Evolutionary conservation across 805 yeast genomes (phyloP).

Genomic region (Blastobotrys mokoenaii): DNA sequence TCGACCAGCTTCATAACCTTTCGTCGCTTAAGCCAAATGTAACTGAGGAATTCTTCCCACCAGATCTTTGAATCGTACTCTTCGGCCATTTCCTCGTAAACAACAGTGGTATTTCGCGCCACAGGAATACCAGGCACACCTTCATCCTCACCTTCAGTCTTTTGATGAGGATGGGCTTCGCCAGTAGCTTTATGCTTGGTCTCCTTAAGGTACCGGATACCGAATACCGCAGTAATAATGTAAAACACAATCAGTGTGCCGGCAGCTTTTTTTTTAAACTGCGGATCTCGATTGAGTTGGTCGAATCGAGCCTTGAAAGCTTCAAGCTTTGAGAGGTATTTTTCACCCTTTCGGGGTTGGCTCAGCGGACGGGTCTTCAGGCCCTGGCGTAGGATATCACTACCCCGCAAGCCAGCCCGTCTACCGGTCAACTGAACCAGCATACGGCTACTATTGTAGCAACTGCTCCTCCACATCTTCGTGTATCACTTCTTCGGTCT

Average conservation of each 20-base stretch:
- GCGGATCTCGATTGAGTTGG: conserved; percentile 13
- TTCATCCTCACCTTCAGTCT: conserved; percentile 11
- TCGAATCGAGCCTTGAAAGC: conserved; percentile 7
- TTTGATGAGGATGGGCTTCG: conserved; percentile 25
- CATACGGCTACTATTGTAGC: too few species aligned
- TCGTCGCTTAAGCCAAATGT: conserved; percentile 49
- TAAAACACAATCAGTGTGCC: conserved; percentile 17
- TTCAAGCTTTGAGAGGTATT: conserved; percentile 4
- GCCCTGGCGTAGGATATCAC: too few species aligned
- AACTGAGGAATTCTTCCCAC: conserved; percentile 51
- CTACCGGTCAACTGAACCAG: too few species aligned
- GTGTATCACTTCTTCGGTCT: too few species aligned
- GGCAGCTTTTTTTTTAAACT: conserved; percentile 13
- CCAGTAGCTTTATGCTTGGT: conserved; percentile 30
- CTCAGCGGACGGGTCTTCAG: too few species aligned
- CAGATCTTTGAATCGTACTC: conserved; percentile 76
- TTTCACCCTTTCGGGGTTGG: too few species aligned
- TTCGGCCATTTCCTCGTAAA: conserved; percentile 60
- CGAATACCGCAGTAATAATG: conserved; percentile 16
- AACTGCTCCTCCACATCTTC: too few species aligned
- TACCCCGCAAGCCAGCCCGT: too few species aligned
- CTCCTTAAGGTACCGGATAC: conserved; percentile 25
- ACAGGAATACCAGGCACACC: conserved; percentile 40
- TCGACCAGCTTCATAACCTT: conserved; percentile 69
- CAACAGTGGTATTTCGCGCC: conserved; percentile 66